Percentiles rank a stretch among this genome's conserved stretches.
Conservation (phyloP, 1,284 basidiomycete genomes). For the Tetrapyrgos nigripes region DNA sequence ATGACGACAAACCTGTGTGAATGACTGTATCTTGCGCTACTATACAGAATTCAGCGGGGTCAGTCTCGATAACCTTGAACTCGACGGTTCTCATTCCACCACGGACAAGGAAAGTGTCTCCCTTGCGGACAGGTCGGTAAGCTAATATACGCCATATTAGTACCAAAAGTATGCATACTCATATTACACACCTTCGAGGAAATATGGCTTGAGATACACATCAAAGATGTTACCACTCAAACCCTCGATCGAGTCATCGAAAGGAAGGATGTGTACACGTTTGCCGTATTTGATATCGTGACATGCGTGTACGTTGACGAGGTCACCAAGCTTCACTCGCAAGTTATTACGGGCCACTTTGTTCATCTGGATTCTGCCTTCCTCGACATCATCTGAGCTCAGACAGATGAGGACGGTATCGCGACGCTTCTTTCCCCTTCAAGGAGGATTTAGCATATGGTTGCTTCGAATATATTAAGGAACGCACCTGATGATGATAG, state of each 20-base stretch:
- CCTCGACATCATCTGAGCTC: constrained; percentile 95
- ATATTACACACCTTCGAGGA: constrained; percentile 90
- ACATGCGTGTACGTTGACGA: constrained; percentile 95
- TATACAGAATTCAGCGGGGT: constrained; percentile 96
- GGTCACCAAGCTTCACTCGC: constrained; percentile 96
- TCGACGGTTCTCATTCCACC: constrained; percentile 98
- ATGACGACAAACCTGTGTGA: constrained; percentile 71
- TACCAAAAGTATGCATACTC: no score
- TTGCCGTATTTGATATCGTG: constrained; percentile 99
- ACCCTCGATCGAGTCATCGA: constrained; percentile 98
- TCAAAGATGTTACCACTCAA: constrained; percentile 99
- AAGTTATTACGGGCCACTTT: constrained; percentile 99
- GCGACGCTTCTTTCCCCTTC: constrained; percentile 91
- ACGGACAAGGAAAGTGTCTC: constrained; percentile 98
- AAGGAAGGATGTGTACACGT: constrained; percentile 95
- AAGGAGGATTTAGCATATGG: constrained; percentile 17
- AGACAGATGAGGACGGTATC: constrained; percentile 97
- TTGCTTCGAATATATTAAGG: background rate
- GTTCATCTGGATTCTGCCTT: constrained; percentile 98
- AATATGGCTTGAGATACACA: constrained; percentile 98
- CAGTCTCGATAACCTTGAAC: constrained; percentile 98
- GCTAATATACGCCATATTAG: constrained; percentile 52
- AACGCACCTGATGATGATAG: constrained; percentile 85
- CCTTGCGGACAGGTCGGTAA: constrained; percentile 93
- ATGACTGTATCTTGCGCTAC: constrained; percentile 98